A percentile compares a stretch with the other conserved stretches of the same genome.
These are phyloP conservation scores for Fusarium praegraminearum DNA, from an alignment of 2,329 filamentous ascomycete genomes.

Conservation along the genomic window DNA sequence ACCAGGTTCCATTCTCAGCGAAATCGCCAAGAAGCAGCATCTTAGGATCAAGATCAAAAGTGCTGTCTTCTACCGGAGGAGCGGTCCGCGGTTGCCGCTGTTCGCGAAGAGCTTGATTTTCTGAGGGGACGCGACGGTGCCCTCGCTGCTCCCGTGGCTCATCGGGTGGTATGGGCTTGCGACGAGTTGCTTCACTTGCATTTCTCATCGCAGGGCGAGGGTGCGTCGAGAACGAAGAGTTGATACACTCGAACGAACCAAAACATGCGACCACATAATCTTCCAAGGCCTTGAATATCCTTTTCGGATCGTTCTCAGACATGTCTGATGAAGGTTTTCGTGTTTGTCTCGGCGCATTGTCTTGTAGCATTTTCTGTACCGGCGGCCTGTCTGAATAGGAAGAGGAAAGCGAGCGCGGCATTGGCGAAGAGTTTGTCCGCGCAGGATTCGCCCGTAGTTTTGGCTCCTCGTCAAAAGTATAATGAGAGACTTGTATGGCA, in stretches of 20 bases:
- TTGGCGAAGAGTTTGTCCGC: conserved; percentile 36
- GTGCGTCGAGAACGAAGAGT: conserved; percentile 75
- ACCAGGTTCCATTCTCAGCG: conserved; percentile 86
- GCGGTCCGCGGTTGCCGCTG: conserved; percentile 36
- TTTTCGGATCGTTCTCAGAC: conserved; percentile 58
- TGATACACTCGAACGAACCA: conserved; percentile 77
- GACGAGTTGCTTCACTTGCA: conserved; percentile 45
- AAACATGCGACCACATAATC: conserved; percentile 80
- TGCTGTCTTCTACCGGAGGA: conserved; percentile 34
- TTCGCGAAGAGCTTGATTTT: conserved; percentile 47
- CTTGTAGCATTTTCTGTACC: conserved; percentile 32
- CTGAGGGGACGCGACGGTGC: conserved; percentile 53
- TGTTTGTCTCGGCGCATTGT: conserved; percentile 29
- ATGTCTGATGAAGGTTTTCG: conserved; percentile 31
- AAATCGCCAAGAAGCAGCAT: conserved; percentile 79
- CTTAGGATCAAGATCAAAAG: conserved; percentile 76
- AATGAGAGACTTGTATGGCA: conserved; percentile 42
- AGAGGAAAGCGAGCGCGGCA: conserved; percentile 58
- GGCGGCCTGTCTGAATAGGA: conserved; percentile 58
- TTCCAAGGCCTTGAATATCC: conserved; percentile 80
- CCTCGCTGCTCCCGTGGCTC: conserved; percentile 51
- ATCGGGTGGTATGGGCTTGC: conserved; percentile 45
- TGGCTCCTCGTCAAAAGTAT: conserved; percentile 56
- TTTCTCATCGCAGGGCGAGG: conserved; percentile 50
- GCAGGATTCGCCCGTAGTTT: conserved; percentile 52